These are phyloP conservation scores for Trichoderma hamatum DNA, from an alignment of 2,329 filamentous ascomycete genomes.

Conservation along the genomic window DNA sequence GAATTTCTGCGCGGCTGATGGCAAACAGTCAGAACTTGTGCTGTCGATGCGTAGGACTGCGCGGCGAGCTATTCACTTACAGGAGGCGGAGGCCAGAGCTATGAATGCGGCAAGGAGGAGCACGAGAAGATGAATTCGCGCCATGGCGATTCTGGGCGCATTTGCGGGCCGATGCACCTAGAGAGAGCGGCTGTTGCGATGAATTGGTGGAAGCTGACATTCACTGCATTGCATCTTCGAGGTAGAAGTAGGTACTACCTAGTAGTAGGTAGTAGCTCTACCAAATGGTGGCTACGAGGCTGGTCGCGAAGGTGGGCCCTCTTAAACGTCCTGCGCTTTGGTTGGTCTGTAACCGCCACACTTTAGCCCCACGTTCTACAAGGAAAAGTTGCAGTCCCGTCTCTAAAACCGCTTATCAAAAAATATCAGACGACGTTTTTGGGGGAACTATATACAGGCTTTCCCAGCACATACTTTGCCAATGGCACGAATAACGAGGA, in stretches of 20 bases:
- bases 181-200: neutral
- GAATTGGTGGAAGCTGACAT: neutral
- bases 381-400: constrained; percentile 29
- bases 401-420: neutral
- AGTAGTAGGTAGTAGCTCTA: neutral
- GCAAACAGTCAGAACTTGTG: neutral
- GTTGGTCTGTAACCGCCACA: constrained; percentile 32
- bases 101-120: constrained; percentile 44
- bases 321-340: constrained; percentile 32
- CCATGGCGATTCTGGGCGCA: constrained; percentile 40
- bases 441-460: neutral
- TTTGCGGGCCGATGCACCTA: neutral
- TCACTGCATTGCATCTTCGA: neutral
- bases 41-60: neutral
- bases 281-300: neutral
- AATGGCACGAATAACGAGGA: constrained; percentile 50
- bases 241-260: no score
- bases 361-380: constrained; percentile 3
- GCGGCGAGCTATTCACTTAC: constrained; percentile 39
- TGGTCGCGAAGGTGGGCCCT: constrained; percentile 4
- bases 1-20: constrained; percentile 62
- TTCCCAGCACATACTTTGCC: constrained; percentile 26
- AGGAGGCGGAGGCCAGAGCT: constrained; percentile 45
- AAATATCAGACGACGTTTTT: neutral
- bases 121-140: constrained; percentile 43